These are phyloP conservation scores for Globisporangium middletonii DNA, from an alignment of 352 stramenopile genomes.

Conservation along the genomic window DNA sequence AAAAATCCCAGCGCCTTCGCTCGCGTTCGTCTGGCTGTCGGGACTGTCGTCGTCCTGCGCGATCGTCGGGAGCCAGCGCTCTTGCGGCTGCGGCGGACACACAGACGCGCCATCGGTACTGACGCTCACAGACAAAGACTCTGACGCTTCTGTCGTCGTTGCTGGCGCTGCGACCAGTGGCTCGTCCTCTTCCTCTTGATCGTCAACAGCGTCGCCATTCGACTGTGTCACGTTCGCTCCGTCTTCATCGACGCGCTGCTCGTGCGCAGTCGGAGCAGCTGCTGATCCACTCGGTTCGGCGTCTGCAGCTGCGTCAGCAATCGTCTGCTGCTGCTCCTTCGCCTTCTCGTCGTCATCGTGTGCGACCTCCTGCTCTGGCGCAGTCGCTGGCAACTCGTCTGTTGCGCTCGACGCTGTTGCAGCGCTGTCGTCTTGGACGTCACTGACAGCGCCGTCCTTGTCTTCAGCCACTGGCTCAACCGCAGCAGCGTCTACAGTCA, in stretches of 20 bases:
- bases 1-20: conserved; percentile 24
- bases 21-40: conserved; percentile 14
- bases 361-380: background rate
- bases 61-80: conserved; percentile 8
- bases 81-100: background rate
- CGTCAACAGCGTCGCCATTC: background rate
- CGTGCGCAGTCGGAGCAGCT: background rate
- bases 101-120: background rate
- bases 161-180: background rate
- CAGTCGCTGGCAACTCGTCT: too few relatives aligned
- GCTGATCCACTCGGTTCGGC: background rate
- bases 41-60: conserved; percentile 11
- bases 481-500: background rate
- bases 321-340: background rate
- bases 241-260: conserved; percentile 10
- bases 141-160: background rate
- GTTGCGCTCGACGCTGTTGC: too few relatives aligned
- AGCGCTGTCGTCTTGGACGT: too few relatives aligned
- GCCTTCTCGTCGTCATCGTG: background rate
- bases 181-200: conserved; percentile 8
- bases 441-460: background rate
- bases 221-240: conserved; percentile 10
- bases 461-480: background rate
- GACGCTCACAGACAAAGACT: background rate
- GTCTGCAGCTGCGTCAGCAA: background rate